A percentile compares a stretch with the other conserved stretches of the same genome.
Evolutionary conservation across 345 rosid species (phyloP).

Genomic region (Arabis hirsuta): DNA sequence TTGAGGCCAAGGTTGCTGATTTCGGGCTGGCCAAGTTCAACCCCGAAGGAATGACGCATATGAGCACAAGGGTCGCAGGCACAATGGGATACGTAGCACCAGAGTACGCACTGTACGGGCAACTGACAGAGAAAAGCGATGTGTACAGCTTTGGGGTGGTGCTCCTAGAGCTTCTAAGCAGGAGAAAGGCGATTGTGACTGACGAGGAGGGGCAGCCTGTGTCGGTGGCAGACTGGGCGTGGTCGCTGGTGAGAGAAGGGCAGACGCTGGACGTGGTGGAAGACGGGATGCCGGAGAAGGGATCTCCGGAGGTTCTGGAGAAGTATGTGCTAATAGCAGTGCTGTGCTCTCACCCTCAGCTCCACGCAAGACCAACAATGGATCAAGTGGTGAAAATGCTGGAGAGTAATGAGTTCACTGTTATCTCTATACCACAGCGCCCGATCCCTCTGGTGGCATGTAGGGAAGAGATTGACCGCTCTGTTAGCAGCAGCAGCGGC

Average conservation of each 20-base stretch:
- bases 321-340: constrained; percentile 80
- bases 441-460: constrained; percentile 72
- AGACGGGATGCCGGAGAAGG: constrained; percentile 70
- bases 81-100: constrained; percentile 99
- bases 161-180: constrained; percentile 89
- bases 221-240: constrained; percentile 85
- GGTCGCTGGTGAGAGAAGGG: constrained; percentile 79
- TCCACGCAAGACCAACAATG: constrained; percentile 90
- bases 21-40: constrained; percentile 90
- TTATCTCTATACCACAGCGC: constrained; percentile 81
- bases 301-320: constrained; percentile 64
- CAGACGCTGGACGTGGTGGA: constrained; percentile 72
- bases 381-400: constrained; percentile 94
- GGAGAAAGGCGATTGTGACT: constrained; percentile 67
- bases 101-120: constrained; percentile 90
- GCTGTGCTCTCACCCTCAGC: constrained; percentile 88
- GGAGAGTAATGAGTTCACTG: constrained; percentile 74
- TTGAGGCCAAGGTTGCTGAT: constrained; percentile 84
- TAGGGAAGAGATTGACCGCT: constrained; percentile 73
- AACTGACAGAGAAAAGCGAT: constrained; percentile 83
- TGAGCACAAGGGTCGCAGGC: constrained; percentile 93
- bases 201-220: constrained; percentile 64
- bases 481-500: constrained; percentile 65
- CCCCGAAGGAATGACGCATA: constrained; percentile 79
- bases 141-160: constrained; percentile 92